Evolutionary conservation across 352 stramenopile genomes (phyloP).

Genomic region (Phytophthora sp.): DNA sequence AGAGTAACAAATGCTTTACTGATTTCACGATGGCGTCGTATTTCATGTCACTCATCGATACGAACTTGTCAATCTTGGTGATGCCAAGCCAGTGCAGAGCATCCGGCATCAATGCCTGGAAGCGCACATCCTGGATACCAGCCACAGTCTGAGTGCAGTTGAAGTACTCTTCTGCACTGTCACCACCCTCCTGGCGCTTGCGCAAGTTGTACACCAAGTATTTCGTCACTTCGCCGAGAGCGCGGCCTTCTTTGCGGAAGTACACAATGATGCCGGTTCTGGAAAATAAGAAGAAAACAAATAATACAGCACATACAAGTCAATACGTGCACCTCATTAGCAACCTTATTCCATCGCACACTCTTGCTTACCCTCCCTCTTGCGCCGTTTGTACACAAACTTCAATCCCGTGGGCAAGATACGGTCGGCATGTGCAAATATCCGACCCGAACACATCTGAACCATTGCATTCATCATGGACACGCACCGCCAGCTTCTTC

Average conservation of each 20-base stretch:
- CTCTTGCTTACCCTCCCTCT: slow-evolving; percentile 88
- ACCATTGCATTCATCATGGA: slow-evolving; percentile 99
- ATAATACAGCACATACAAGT: slow-evolving; percentile 3
- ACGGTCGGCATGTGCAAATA: slow-evolving; percentile 99
- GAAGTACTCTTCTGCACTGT: slow-evolving; percentile 98
- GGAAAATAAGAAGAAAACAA: too few species aligned
- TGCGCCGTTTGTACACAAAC: slow-evolving; percentile 98
- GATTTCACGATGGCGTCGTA: slow-evolving; percentile 99
- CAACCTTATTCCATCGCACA: not conserved
- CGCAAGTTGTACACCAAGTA: slow-evolving; percentile 99
- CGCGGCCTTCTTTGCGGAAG: slow-evolving; percentile 98
- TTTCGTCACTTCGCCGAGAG: slow-evolving; percentile 98
- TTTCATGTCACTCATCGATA: slow-evolving; percentile 99
- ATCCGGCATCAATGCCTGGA: slow-evolving; percentile 99
- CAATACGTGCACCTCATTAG: not conserved
- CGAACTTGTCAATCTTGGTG: slow-evolving; percentile 93
- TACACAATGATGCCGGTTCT: slow-evolving; percentile 98
- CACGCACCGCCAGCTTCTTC: slow-evolving; percentile 96
- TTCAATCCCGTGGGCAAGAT: slow-evolving; percentile 99
- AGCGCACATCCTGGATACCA: slow-evolving; percentile 97
- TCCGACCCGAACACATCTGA: slow-evolving; percentile 98
- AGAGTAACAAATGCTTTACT: slow-evolving; percentile 43
- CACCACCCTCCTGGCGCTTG: slow-evolving; percentile 98
- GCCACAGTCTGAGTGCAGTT: slow-evolving; percentile 98
- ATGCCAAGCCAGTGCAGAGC: slow-evolving; percentile 98